A percentile compares a stretch with the other conserved stretches of the same genome.
Evolutionary conservation across 768 basidiomycete genomes (phyloP).

Genomic region (Clitopilus passeckerianus): DNA sequence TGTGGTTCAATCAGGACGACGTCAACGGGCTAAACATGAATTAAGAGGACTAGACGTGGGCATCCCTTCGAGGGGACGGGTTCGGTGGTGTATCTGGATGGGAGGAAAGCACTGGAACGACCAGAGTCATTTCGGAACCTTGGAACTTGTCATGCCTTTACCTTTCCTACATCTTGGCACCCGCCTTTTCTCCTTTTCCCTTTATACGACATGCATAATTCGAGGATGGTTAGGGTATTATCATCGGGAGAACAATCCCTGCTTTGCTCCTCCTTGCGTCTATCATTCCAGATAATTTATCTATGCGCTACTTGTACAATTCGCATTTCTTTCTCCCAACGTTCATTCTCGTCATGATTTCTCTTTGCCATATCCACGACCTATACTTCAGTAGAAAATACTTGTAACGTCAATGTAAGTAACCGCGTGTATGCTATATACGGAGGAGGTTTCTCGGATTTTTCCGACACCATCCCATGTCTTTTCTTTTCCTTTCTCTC

Average conservation of each 20-base stretch:
- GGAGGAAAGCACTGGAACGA: background rate
- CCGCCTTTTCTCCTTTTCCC: background rate
- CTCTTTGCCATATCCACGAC: too few species aligned
- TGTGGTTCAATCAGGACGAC: slow-evolving; percentile 68
- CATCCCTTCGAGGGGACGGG: background rate
- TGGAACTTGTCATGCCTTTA: background rate
- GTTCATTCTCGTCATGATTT: too few species aligned
- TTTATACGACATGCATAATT: background rate
- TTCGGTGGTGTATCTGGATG: background rate
- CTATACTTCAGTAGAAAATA: too few species aligned
- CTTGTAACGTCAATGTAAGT: too few species aligned
- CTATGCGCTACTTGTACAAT: background rate
- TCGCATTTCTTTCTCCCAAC: background rate
- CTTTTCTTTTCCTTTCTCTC: too few species aligned
- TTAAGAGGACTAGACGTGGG: background rate
- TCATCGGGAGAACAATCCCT: background rate
- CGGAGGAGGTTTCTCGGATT: too few species aligned
- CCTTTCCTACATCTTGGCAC: background rate
- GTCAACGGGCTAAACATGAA: slow-evolving; percentile 24
- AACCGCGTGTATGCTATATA: too few species aligned
- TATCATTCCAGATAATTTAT: background rate
- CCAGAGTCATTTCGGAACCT: background rate
- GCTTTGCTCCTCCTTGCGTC: too few species aligned
- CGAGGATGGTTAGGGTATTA: background rate
- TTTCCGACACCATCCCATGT: too few species aligned